A percentile compares a stretch with the other conserved stretches of the same genome.
Conservation (phyloP, 805 yeast species). For the Hanseniaspora guilliermondii region DNA sequence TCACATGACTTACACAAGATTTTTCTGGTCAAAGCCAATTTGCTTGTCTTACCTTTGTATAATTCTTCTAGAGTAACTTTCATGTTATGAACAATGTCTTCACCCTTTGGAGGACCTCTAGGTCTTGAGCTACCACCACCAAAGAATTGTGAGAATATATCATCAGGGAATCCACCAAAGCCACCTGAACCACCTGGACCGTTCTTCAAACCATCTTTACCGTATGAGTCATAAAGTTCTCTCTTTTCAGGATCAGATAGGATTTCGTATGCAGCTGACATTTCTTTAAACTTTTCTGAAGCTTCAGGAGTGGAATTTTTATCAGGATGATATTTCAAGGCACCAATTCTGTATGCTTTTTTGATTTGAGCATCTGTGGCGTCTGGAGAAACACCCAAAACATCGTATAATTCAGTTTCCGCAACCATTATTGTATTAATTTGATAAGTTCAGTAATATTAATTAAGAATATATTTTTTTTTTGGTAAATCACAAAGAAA, state of each 20-base stretch:
- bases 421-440: slow-evolving; percentile 43
- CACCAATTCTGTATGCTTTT: slow-evolving; percentile 72
- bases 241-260: slow-evolving; percentile 80
- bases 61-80: slow-evolving; percentile 81
- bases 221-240: slow-evolving; percentile 75
- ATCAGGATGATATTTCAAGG: slow-evolving; percentile 74
- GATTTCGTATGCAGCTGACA: slow-evolving; percentile 80
- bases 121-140: slow-evolving; percentile 48
- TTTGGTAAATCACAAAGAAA: too few species aligned
- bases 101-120: slow-evolving; percentile 77
- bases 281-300: slow-evolving; percentile 87
- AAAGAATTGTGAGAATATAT: slow-evolving; percentile 56
- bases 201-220: slow-evolving; percentile 85
- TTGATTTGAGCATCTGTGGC: slow-evolving; percentile 63
- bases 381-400: slow-evolving; percentile 55
- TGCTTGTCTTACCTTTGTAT: slow-evolving; percentile 85
- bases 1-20: slow-evolving; percentile 77
- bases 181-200: slow-evolving; percentile 57
- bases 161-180: slow-evolving; percentile 34
- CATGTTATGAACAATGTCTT: slow-evolving; percentile 82
- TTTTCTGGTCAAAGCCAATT: slow-evolving; percentile 87
- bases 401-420: slow-evolving; percentile 66
- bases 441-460: too few species aligned
- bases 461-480: slow-evolving; percentile 17
- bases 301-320: slow-evolving; percentile 79